A percentile compares a stretch with the other conserved stretches of the same genome.
These are phyloP conservation scores for Phyllosticta capitalensis DNA, from an alignment of 2,329 filamentous ascomycete genomes.

Conservation along the genomic window DNA sequence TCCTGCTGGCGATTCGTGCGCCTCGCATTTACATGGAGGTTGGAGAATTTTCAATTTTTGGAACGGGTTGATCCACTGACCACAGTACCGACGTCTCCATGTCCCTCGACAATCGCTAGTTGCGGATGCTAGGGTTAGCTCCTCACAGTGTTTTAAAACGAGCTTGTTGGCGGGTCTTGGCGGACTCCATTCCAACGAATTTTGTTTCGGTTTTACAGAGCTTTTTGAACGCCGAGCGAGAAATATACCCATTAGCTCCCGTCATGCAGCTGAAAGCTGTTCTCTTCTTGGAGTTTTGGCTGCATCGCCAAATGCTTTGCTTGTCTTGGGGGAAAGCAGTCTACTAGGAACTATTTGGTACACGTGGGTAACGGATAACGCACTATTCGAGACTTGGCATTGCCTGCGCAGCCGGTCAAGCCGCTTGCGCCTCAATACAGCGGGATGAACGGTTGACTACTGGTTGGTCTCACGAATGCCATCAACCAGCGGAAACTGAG, in stretches of 20 bases:
- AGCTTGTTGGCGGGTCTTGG: not conserved
- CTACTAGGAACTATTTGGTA: no score
- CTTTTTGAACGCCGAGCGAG: not conserved
- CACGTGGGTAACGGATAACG: no score
- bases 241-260: not conserved
- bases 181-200: not conserved
- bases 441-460: no score
- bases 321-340: no score
- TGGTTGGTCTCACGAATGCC: no score
- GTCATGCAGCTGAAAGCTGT: no score
- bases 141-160: not conserved
- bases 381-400: no score
- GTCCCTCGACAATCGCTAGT: not conserved
- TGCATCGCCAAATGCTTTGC: not conserved
- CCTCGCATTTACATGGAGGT: no score
- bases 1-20: not conserved
- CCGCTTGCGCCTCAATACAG: no score
- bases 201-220: not conserved
- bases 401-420: no score
- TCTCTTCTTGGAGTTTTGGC: not conserved
- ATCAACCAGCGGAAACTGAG: no score
- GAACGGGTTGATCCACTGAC: not conserved
- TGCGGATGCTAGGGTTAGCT: not conserved
- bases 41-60: no score
- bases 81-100: not conserved